Conservation (phyloP, 306 rosid species). For the Cyamopsis tetragonoloba region DNA sequence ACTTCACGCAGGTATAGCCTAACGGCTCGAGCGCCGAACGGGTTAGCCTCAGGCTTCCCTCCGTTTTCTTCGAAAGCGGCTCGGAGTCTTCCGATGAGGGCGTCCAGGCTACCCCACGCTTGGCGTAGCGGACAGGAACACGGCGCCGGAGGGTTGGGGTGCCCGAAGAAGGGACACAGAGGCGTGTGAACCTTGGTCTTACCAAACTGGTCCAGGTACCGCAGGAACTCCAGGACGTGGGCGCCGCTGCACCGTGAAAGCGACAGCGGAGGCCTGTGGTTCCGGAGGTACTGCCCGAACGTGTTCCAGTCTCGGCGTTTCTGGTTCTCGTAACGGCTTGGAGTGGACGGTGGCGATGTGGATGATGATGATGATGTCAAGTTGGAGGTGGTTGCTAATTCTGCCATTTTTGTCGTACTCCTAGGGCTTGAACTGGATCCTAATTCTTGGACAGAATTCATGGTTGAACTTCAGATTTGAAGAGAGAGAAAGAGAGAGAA, state of each 20-base stretch:
- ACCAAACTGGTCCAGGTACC: constrained; percentile 77
- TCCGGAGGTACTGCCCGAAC: constrained; percentile 62
- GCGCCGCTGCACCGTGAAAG: constrained; percentile 69
- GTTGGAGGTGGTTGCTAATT: neutral
- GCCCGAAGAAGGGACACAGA: constrained; percentile 74
- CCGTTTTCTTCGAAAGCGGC: constrained; percentile 89
- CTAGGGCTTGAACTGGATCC: constrained; percentile 30
- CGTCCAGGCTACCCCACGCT: constrained; percentile 91
- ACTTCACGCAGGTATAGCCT: constrained; percentile 77
- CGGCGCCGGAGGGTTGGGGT: constrained; percentile 74
- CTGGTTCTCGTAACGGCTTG: constrained; percentile 73
- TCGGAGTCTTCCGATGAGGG: constrained; percentile 76
- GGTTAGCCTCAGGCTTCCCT: constrained; percentile 52
- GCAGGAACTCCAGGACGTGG: constrained; percentile 67
- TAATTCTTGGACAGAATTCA: constrained; percentile 56
- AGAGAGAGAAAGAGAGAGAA: neutral
- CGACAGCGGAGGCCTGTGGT: constrained; percentile 69
- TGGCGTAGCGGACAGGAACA: constrained; percentile 83
- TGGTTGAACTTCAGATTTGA: neutral
- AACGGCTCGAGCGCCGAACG: constrained; percentile 78
- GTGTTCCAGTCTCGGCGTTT: constrained; percentile 78
- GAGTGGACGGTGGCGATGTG: constrained; percentile 20
- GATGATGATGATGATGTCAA: constrained; percentile 14
- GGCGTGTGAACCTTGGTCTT: constrained; percentile 76
- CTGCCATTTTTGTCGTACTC: neutral